Evolutionary conservation across 1,139 yeast species (phyloP).

Genomic region (Candida frijolesensis): DNA sequence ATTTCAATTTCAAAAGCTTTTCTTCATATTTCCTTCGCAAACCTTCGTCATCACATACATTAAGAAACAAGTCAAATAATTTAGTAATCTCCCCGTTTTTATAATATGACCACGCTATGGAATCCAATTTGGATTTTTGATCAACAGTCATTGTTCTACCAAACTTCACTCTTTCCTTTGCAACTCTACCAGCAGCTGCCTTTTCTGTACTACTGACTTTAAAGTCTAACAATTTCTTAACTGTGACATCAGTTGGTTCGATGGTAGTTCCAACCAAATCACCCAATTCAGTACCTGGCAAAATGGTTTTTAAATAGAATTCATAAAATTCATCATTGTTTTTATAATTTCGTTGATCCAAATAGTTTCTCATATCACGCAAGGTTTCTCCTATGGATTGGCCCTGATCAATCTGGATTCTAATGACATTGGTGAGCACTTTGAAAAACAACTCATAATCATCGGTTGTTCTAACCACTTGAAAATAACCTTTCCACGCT

Average conservation of each 20-base stretch:
- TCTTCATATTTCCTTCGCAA: slow-evolving; percentile 63
- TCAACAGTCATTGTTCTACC: slow-evolving; percentile 36
- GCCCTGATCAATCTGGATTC: slow-evolving; percentile 31
- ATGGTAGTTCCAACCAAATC: slow-evolving; percentile 53
- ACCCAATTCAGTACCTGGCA: slow-evolving; percentile 68
- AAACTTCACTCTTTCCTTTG: slow-evolving; percentile 42
- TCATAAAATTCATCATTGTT: slow-evolving; percentile 38
- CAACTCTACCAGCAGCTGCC: slow-evolving; percentile 27
- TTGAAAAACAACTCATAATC: slow-evolving; percentile 52
- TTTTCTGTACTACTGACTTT: slow-evolving; percentile 43
- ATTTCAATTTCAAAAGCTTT: slow-evolving; percentile 56
- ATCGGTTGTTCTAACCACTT: slow-evolving; percentile 34
- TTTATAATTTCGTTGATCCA: slow-evolving; percentile 36
- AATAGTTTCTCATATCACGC: slow-evolving; percentile 48
- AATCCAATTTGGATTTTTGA: slow-evolving; percentile 37
- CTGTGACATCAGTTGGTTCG: slow-evolving; percentile 52
- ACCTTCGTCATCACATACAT: slow-evolving; percentile 63
- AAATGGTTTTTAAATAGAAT: slow-evolving; percentile 50
- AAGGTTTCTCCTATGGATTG: slow-evolving; percentile 48
- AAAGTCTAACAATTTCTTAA: slow-evolving; percentile 52
- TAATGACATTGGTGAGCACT: slow-evolving; percentile 31
- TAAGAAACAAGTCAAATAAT: slow-evolving; percentile 59
- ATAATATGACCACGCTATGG: slow-evolving; percentile 53
- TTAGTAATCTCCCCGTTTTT: slow-evolving; percentile 51
- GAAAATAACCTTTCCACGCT: slow-evolving; percentile 84